Percentiles rank a stretch among this genome's conserved stretches.
These are phyloP conservation scores for Solanum ossicruentum DNA, from an alignment of 257 asterid genomes.

Conservation along the genomic window DNA sequence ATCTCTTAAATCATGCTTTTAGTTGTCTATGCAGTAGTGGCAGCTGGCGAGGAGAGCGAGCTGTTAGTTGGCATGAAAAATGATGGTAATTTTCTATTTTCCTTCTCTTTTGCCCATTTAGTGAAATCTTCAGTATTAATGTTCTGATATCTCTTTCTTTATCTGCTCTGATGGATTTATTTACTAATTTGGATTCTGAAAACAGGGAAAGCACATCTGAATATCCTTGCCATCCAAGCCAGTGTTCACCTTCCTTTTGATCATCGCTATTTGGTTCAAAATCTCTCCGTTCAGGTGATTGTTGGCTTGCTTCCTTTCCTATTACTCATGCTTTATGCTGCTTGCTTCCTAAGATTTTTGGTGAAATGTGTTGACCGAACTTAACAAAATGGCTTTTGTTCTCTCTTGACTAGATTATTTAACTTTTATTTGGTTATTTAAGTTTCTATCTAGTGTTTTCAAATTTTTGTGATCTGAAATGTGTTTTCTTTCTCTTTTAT, in stretches of 20 bases:
- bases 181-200: conserved; percentile 1
- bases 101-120: background rate
- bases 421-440: background rate
- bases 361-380: background rate
- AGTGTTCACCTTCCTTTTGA: conserved; percentile 77
- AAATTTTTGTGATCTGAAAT: background rate
- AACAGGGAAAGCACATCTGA: conserved; percentile 58
- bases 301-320: background rate
- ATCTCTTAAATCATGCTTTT: background rate
- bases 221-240: conserved; percentile 77
- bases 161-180: background rate
- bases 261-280: conserved; percentile 71
- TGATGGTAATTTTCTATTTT: conserved; percentile 50
- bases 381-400: background rate
- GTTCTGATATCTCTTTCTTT: background rate
- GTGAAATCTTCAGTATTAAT: background rate
- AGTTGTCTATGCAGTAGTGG: conserved; percentile 38
- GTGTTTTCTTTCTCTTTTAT: background rate
- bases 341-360: background rate
- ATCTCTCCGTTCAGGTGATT: conserved; percentile 76
- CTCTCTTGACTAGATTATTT: background rate
- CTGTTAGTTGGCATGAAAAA: conserved; percentile 84
- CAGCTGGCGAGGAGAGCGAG: conserved; percentile 85
- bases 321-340: background rate
- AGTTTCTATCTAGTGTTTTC: background rate